Base-by-base conservation (phyloP, 2,329 filamentous ascomycete genomes). In the Ramularia collo-cygni region DNA sequence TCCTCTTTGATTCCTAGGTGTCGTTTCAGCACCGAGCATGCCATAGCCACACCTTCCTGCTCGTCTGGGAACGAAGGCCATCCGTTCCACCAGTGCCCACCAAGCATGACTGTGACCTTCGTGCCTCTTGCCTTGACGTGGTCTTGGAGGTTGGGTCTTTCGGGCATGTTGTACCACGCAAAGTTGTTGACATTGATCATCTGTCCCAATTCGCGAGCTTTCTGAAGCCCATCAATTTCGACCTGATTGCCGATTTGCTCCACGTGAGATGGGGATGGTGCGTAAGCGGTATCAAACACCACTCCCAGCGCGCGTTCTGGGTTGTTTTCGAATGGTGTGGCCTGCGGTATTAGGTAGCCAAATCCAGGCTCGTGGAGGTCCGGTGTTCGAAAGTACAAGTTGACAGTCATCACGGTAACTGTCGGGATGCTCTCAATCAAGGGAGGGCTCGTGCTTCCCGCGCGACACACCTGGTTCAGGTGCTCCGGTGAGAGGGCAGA, bases 61-160 rank as follows among this genome's bases (percentile, higher is more conserved):
- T 80, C 72, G 36, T 74, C 67, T 0, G 87, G 88, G 42, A 76
- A 77, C 28, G 69, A 65, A 2, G 63, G 56, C 68, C 74, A 79
- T 42, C 69, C 74, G 59, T 87, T 74, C 86, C 86, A 96, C 75
- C 85, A 87, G 65, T 95, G 88, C 1, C 92, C 92, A 43, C 92
- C 92, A 41, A 98, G 70, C 79, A 98, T 94, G 53, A 96, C 85
- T 12, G 90, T 95, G 38, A 96, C 65, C 62, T 94, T 95, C 10
- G 87, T 94, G 16, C 72, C 74, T 35, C 63, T 56, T n/a, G 70
- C 66, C 13, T 75, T 74, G 48, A 61, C 53, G 8, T 51, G 38
- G 38, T 63, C 60, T 37, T 63, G 60, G 8, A 49, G 42, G 19
- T 56, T 52, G 1, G 57, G 57, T 21, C 39, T 41, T 5, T 53